Evolutionary conservation across 371 early-diverging fungal genomes (phyloP), one percentile per base, ranked within the genome.

Genomic region (Apophysomyces variabilis): DNA sequence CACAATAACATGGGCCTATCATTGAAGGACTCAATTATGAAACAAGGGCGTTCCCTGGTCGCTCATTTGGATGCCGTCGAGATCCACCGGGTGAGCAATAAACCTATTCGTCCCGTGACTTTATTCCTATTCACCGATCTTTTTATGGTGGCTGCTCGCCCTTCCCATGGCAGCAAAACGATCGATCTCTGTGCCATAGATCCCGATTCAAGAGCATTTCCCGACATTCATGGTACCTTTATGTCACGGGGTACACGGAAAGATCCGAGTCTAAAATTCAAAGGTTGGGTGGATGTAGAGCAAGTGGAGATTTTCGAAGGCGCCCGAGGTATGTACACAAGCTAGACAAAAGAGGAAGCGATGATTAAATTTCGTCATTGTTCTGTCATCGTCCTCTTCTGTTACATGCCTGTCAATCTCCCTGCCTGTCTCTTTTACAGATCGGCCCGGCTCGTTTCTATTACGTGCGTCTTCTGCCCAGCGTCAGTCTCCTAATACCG

Each of bases 261-360:
- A 54, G 71, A 66, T 35, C 66, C 57, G 8, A 70, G 62, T 39
- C 57, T 82, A 14, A 81, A 79, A 50, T 80, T 83, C 58, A 80
- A 76, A 60, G 84, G 84, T 9, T 83, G 84, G 84, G 72, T 67
- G 4, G 81, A 79, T 57, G 77, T 83, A 36, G 65, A 76, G 11
- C 62, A 72, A 39, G 71, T 79, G 8, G 81, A 83, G 45, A 13
- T 83, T 0, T 83, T 83, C 54, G 56, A 76, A 45, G 84, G 84
- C 13, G 66, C 74, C 39, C 63, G 69, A 70, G 80, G 80, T 80
- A 79, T 11, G 21, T 16, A 38, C 36, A 44, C 18, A 47, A 43
- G 7, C 38, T 57, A 36, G 41, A 21, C 54, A 44, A 18, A 50
- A n/a, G 38, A 5, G 38, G 62, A 35, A 26, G 43, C 46, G 38